Conservation (phyloP, 352 stramenopile genomes). For the Globisporangium orthogonon region DNA sequence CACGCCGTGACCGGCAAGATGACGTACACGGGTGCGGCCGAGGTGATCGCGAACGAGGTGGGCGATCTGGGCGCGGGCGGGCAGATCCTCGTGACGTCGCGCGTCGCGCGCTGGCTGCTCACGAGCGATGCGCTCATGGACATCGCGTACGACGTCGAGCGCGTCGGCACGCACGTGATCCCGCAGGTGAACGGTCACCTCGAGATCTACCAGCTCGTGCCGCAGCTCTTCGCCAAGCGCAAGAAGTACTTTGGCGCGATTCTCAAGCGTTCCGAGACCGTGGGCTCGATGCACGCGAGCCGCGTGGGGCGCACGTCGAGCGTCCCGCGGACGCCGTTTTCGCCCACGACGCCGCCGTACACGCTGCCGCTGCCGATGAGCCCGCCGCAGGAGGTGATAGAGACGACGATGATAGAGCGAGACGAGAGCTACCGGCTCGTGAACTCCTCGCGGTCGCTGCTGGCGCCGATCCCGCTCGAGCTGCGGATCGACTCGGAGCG, state of each 20-base stretch:
- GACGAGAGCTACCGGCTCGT: slow-evolving; percentile 3
- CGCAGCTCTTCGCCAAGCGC: slow-evolving; percentile 14
- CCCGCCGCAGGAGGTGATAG: neutral
- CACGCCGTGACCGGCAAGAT: slow-evolving; percentile 64
- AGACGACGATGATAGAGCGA: neutral
- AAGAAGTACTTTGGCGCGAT: slow-evolving; percentile 16
- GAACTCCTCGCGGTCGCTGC: slow-evolving; percentile 1
- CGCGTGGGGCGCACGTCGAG: neutral
- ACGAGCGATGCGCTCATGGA: slow-evolving; percentile 17
- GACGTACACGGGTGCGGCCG: slow-evolving; percentile 57
- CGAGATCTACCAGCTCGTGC: slow-evolving; percentile 38
- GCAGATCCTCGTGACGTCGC: slow-evolving; percentile 63
- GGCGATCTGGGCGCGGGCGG: slow-evolving; percentile 58
- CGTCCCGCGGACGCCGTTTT: neutral
- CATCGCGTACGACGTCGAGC: slow-evolving; percentile 2
- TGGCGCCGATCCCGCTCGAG: neutral
- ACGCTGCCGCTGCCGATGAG: neutral
- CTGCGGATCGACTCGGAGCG: neutral
- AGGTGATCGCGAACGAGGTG: slow-evolving; percentile 58
- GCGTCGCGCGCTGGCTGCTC: slow-evolving; percentile 42
- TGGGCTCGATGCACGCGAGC: slow-evolving; percentile 8
- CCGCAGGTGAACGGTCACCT: slow-evolving; percentile 32
- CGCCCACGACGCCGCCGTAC: slow-evolving; percentile 1
- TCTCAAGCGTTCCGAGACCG: slow-evolving; percentile 11
- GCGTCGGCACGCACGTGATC: slow-evolving; percentile 11